These are phyloP conservation scores for Phytophthora fragariae DNA, from an alignment of 352 stramenopile genomes.

Conservation along the genomic window DNA sequence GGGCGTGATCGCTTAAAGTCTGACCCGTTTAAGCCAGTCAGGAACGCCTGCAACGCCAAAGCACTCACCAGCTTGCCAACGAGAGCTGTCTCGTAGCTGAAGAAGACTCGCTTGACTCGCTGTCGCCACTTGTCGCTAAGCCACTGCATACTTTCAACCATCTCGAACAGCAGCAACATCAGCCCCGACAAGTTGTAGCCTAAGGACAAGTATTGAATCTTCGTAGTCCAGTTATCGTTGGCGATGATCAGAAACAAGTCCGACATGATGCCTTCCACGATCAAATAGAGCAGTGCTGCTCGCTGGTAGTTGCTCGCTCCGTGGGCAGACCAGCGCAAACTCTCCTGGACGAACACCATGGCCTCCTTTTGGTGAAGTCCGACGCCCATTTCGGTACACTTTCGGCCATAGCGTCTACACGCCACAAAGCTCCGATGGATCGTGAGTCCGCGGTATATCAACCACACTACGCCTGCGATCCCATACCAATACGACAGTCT, in stretches of 20 bases:
- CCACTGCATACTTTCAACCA: conserved; percentile 12
- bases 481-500: conserved; percentile 9
- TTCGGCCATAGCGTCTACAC: not conserved
- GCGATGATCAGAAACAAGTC: conserved; percentile 25
- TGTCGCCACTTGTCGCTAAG: not conserved
- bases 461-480: not conserved
- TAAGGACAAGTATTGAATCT: not conserved
- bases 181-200: not conserved
- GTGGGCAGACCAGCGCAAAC: conserved; percentile 3
- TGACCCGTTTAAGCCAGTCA: conserved; percentile 10
- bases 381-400: not conserved
- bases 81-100: conserved; percentile 18
- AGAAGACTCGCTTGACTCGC: conserved; percentile 7
- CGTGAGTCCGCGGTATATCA: not conserved
- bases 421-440: conserved; percentile 3
- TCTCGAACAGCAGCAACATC: conserved; percentile 1
- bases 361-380: not conserved
- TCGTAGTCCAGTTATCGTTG: not conserved
- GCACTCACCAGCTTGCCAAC: conserved; percentile 9
- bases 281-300: conserved; percentile 11
- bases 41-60: conserved; percentile 2
- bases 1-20: conserved; percentile 1
- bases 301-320: conserved; percentile 11
- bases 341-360: conserved; percentile 15
- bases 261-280: conserved; percentile 19